Base-by-base conservation (phyloP, 2,329 filamentous ascomycete genomes). In the Stemphylium lycopersici region DNA sequence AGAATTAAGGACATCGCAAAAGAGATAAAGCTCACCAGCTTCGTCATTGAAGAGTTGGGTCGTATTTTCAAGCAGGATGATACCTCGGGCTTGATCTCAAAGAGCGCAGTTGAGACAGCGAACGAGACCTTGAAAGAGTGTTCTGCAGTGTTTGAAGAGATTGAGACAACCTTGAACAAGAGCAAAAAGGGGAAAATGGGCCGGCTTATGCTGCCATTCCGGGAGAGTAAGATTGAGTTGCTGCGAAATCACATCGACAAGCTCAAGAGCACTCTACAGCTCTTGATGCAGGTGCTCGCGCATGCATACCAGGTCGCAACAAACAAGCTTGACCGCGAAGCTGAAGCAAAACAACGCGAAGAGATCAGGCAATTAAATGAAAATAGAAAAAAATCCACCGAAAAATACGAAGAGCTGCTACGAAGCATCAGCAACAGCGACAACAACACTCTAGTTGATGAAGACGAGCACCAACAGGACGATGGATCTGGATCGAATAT, bases 161-260 rank as follows among this genome's bases (percentile, higher is more conserved):
- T 71, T 24, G 65, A 68, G 29, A 38, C 51, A 2, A 65, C 59
- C 0, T 47, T 72, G 31, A 64, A 65, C 22, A 72, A 68, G 44
- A 60, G 54, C 31, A 71, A 62, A 46, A 68, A 68, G 37, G 66
- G 60, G 13, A 65, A 56, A 2, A 40, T 70, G 13, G 62, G 67
- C 5, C 56, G 62, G n/a, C 47, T 70, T 3, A 66, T 63, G 52
- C 34, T 70, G 10, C 69, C 70, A 1, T 72, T 72, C 36, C 58
- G 65, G n/a, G 69, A 72, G n/a, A 56, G 50, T 6, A 71, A 71
- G 46, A 67, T 72, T 7, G 65, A 70, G 36, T 43, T 71, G 5
- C 41, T 71, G 29, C 58, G 67, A 16, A 65, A 45, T 18, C 67
- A 71, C 36, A 66, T 72, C 15, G 68, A 71, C 16, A 68, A 67